Base-by-base conservation (phyloP, 1,139 yeast species). In the Meyerozyma elateridarum region DNA sequence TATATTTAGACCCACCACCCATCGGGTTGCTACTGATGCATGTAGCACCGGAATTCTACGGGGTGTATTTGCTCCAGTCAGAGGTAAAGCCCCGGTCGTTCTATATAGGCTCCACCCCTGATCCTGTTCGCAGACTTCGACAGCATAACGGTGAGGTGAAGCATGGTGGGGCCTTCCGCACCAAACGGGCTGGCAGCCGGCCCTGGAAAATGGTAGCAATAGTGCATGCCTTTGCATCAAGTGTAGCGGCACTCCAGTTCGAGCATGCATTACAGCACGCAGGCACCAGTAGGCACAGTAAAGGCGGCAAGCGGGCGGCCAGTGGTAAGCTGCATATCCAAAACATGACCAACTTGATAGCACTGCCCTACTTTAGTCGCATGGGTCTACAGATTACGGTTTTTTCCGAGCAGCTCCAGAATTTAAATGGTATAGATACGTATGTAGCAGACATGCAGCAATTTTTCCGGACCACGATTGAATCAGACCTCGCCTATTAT, bases 201-300 rank as follows among this genome's bases (percentile, higher is more conserved):
- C 94, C 95, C 0, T 85, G 95, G 95, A 71, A 70, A 36, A 76
- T 81, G 79, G 54, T 70, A 1, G 42, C 73, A 29, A 48, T 79
- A 4, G 80, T 85, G 0, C 61, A 79, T 43, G 88, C 89, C 7
- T 85, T 85, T 49, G 87, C 87, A 1, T 74, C 78, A n/a, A 74
- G 73, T 40, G 65, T 79, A 3, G 57, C 79, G 5, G 94, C 94
- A 0, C 55, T 85, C 34, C 89, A 82, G 51, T 76, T 76, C 48
- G 81, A 79, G 45, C 85, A 81, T 53, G 89, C 93, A 1, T 78
- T 85, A 74, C 94, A 85, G 45, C 91, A 84, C 51, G 66, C 82
- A 1, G 64, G 76, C 40, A 68, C 63, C 32, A 79, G 93, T 0
- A 61, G 88, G 28, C 85, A 75, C 47, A 77, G 83, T 4, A 45